Percentiles rank a stretch among this genome's conserved stretches.
Evolutionary conservation across 1,284 basidiomycete species (phyloP).

Genomic region (Pterula multifida): DNA sequence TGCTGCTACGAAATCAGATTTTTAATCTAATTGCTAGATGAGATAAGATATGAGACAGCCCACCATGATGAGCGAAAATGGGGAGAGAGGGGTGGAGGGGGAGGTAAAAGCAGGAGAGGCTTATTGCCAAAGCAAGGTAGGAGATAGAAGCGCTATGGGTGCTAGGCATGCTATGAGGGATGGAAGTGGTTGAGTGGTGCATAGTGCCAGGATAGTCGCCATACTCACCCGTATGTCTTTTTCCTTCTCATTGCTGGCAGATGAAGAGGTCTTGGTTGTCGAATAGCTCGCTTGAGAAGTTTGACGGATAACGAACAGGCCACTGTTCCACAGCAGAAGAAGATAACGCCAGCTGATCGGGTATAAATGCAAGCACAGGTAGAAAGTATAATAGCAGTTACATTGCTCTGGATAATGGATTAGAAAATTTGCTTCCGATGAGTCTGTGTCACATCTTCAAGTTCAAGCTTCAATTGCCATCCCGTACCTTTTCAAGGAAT

Average conservation of each 20-base stretch:
- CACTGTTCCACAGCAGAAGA: conserved; percentile 56
- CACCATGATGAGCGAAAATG: not conserved
- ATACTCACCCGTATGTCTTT: conserved; percentile 54
- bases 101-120: conserved; percentile 43
- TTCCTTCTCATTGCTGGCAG: conserved; percentile 26
- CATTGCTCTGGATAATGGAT: conserved; percentile 26
- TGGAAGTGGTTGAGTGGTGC: conserved; percentile 7
- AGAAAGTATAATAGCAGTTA: conserved; percentile 45
- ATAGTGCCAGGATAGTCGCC: conserved; percentile 6
- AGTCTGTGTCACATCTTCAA: too few species aligned
- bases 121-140: conserved; percentile 60
- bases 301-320: conserved; percentile 57
- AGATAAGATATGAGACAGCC: not conserved
- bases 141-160: conserved; percentile 74
- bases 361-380: conserved; percentile 51
- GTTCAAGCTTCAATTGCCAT: too few species aligned
- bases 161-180: conserved; percentile 63
- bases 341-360: conserved; percentile 54
- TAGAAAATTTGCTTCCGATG: too few species aligned
- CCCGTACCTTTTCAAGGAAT: conserved; percentile 21
- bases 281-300: conserved; percentile 51
- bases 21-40: conserved; percentile 22
- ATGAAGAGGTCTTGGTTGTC: conserved; percentile 57
- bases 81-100: conserved; percentile 35
- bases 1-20: conserved; percentile 21